Evolutionary conservation across 331 rosid species (phyloP).

Genomic region (Prunus yedoensis): DNA sequence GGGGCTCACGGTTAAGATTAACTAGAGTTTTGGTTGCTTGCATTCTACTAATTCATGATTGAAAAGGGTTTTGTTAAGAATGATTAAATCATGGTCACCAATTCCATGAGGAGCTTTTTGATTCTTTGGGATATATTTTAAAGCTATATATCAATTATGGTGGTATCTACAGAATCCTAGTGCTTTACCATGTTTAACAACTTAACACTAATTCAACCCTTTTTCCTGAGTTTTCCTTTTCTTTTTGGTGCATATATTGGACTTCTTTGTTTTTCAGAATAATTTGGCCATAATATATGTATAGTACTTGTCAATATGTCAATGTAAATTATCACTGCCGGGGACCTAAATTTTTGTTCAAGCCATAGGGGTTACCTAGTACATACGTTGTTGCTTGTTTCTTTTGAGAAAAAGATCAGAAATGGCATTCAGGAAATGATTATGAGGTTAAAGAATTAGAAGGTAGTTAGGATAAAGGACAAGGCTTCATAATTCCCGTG

Average conservation of each 20-base stretch:
- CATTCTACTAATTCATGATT: slow-evolving; percentile 17
- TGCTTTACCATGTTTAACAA: too few relatives aligned
- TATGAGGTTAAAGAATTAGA: background rate
- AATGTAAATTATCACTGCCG: too few relatives aligned
- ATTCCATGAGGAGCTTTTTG: background rate
- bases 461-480: slow-evolving; percentile 8
- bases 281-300: background rate
- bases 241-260: background rate
- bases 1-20: background rate
- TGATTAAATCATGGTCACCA: slow-evolving; percentile 17
- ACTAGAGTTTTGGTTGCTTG: slow-evolving; percentile 18
- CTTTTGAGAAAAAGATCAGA: background rate
- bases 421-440: background rate
- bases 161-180: background rate
- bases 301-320: too few relatives aligned
- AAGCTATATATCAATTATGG: background rate
- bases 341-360: too few relatives aligned
- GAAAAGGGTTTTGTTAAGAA: slow-evolving; percentile 17
- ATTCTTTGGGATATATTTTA: slow-evolving; percentile 6
- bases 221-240: too few relatives aligned
- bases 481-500: slow-evolving; percentile 7
- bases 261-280: too few relatives aligned
- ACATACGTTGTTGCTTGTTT: background rate
- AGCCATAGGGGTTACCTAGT: too few relatives aligned
- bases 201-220: too few relatives aligned